Conservation (phyloP, 2,329 filamentous ascomycete species). For the Cadophora luteo-olivacea region DNA sequence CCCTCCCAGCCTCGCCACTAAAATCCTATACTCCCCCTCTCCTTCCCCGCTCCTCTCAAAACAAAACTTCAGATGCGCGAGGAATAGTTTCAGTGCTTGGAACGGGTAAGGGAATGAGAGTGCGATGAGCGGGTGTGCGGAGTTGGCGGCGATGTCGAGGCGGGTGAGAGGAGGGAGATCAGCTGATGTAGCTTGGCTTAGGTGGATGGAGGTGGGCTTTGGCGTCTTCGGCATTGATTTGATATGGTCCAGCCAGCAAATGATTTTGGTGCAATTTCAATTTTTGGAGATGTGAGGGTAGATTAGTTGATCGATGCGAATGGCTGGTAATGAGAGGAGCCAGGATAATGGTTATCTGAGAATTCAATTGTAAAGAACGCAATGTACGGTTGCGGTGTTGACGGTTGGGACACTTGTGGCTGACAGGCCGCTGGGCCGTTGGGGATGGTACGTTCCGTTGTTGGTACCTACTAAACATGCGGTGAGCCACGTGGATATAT, state of each 20-base stretch:
- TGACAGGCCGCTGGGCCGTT: background rate
- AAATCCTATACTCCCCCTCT: constrained; percentile 6
- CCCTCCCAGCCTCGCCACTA: constrained; percentile 4
- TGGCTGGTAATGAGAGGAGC: no score
- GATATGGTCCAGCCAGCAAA: no score
- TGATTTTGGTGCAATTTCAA: no score
- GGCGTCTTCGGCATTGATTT: background rate
- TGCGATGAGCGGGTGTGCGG: constrained; percentile 17
- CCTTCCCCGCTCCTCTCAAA: background rate
- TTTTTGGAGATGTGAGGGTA: no score
- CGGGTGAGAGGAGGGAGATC: constrained; percentile 13
- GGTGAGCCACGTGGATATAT: constrained; percentile 6
- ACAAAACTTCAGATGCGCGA: constrained; percentile 9
- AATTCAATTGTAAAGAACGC: no score
- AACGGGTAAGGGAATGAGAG: constrained; percentile 13
- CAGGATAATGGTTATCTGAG: no score
- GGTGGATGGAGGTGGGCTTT: constrained; percentile 12
- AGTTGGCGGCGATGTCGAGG: constrained; percentile 19
- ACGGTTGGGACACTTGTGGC: constrained; percentile 9
- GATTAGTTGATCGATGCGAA: no score
- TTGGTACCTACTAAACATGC: constrained; percentile 2
- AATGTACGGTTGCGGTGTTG: background rate
- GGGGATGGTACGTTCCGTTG: background rate
- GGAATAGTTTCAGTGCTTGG: constrained; percentile 17
- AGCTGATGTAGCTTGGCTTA: background rate